phyloP scores from a whole-genome alignment of 2,329 filamentous ascomycete species.

The Zasmidium angulare region DNA sequence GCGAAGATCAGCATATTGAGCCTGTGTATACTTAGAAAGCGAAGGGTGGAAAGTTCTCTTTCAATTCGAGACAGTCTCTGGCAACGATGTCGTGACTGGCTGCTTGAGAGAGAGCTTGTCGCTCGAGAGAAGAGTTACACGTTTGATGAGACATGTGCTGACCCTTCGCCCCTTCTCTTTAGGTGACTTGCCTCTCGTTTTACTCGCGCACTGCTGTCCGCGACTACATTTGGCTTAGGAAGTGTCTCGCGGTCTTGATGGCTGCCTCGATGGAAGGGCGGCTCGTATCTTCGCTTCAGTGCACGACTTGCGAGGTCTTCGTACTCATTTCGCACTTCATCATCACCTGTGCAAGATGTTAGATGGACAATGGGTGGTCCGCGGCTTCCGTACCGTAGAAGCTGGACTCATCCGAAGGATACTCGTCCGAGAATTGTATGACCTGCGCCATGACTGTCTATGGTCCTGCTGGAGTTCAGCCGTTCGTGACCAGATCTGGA shows the following conservation, averaged over 20 bases:
- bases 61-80: too few relatives aligned
- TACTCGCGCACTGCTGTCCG: neutral
- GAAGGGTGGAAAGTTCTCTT: too few relatives aligned
- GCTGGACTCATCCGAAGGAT: constrained; percentile 43
- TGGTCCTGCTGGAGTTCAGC: neutral
- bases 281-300: constrained; percentile 10
- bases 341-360: constrained; percentile 12
- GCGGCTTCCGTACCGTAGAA: constrained; percentile 42
- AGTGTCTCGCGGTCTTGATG: constrained; percentile 8
- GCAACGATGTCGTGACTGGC: too few relatives aligned
- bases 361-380: neutral
- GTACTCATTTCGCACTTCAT: constrained; percentile 3
- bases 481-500: too few relatives aligned
- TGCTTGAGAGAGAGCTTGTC: too few relatives aligned
- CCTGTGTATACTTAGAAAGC: too few relatives aligned
- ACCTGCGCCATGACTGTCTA: neutral
- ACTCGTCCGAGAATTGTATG: constrained; percentile 9
- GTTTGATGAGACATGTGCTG: too few relatives aligned
- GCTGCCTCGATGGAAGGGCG: neutral
- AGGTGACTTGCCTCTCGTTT: neutral
- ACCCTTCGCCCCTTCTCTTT: too few relatives aligned
- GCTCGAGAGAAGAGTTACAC: too few relatives aligned
- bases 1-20: neutral
- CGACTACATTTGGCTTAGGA: neutral
- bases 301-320: constrained; percentile 5